Conservation (phyloP, 345 rosid species). For the Linum usitatissimum region DNA sequence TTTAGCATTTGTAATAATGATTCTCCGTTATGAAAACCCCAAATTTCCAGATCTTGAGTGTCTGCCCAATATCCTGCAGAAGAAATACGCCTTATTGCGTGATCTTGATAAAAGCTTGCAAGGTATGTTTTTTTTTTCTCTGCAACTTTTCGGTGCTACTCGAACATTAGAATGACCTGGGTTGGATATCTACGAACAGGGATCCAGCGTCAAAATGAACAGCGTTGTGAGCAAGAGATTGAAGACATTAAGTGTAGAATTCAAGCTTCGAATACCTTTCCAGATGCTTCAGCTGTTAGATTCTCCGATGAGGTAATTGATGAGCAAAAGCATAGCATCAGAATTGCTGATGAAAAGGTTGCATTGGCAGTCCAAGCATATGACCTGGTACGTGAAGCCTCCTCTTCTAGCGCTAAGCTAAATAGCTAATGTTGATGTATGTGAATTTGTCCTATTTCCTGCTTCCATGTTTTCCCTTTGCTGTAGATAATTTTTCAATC, state of each 20-base stretch:
- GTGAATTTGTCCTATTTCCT: not conserved
- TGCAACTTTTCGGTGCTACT: not conserved
- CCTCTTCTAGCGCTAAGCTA: not conserved
- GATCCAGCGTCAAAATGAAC: conserved; percentile 73
- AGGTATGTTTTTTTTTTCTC: conserved; percentile 30
- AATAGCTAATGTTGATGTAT: not conserved
- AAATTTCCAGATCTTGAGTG: conserved; percentile 56
- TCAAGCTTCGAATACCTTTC: conserved; percentile 44
- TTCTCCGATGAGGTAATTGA: conserved; percentile 89
- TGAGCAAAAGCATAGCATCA: conserved; percentile 84
- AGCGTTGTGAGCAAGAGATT: conserved; percentile 75
- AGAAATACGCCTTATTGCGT: conserved; percentile 71
- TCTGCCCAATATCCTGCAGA: conserved; percentile 67
- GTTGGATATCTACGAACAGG: conserved; percentile 28
- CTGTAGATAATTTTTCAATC: not conserved
- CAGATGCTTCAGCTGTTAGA: conserved; percentile 38
- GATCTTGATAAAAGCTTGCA: conserved; percentile 88
- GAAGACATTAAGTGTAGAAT: conserved; percentile 61
- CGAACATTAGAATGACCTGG: too few species aligned
- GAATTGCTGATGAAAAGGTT: conserved; percentile 95
- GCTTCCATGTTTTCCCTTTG: not conserved
- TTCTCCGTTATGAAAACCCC: not conserved
- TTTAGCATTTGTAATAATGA: not conserved
- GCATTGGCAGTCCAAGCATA: conserved; percentile 83
- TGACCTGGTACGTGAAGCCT: conserved; percentile 56